Conservation (phyloP, 495 filamentous ascomycete genomes). For the Neurospora sp. region DNA sequence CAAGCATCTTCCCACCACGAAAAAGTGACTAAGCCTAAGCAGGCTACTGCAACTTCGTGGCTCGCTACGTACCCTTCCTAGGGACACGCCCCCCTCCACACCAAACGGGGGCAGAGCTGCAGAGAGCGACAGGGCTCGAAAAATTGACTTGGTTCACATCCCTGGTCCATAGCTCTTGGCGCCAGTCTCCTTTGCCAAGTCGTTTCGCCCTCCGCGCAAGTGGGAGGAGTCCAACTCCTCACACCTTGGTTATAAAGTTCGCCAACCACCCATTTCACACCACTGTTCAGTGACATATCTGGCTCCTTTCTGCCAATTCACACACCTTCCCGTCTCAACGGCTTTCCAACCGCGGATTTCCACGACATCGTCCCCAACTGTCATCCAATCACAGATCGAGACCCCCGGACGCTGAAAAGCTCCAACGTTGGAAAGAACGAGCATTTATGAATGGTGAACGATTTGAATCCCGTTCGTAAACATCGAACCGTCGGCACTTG, state of each 20-base stretch:
- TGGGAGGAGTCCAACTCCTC: not conserved
- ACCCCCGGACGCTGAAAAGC: too few species aligned
- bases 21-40: conserved; percentile 8
- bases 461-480: too few species aligned
- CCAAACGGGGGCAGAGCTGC: not conserved
- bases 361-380: conserved; percentile 13
- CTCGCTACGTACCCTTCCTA: not conserved
- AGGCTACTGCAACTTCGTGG: conserved; percentile 3
- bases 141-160: conserved; percentile 2
- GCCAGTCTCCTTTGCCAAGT: conserved; percentile 3
- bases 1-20: not conserved
- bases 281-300: conserved; percentile 11
- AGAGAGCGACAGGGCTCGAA: conserved; percentile 5
- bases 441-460: too few species aligned
- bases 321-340: not conserved
- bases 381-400: conserved; percentile 16
- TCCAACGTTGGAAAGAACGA: too few species aligned
- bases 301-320: conserved; percentile 16
- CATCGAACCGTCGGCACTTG: too few species aligned
- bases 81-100: conserved; percentile 12
- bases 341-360: conserved; percentile 8
- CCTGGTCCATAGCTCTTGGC: not conserved
- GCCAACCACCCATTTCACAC: conserved; percentile 9
- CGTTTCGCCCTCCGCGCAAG: conserved; percentile 1
- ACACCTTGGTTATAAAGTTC: conserved; percentile 15